These are phyloP conservation scores for Kwoniella mangroviensis DNA, from an alignment of 768 basidiomycete genomes.

Conservation along the genomic window DNA sequence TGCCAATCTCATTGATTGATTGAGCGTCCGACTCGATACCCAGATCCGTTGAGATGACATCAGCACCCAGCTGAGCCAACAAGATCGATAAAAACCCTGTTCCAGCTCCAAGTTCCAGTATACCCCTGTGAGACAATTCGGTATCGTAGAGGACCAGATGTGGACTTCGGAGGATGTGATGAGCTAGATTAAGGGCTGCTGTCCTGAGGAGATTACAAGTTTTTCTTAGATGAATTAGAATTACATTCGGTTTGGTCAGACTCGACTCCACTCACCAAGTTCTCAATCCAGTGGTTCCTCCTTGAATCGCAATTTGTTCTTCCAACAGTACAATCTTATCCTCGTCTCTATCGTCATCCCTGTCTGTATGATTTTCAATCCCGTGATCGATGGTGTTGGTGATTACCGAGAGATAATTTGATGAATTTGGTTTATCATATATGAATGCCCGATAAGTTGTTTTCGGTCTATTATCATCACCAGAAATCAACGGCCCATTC, in stretches of 20 bases:
- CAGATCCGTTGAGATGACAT: slow-evolving; percentile 46
- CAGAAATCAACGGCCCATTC: not conserved
- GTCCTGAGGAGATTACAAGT: slow-evolving; percentile 27
- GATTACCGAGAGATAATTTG: not conserved
- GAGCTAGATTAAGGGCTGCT: slow-evolving; percentile 46
- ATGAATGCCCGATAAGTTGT: slow-evolving; percentile 54
- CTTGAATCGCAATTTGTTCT: slow-evolving; percentile 54
- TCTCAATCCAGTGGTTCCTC: slow-evolving; percentile 55
- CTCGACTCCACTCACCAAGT: slow-evolving; percentile 44
- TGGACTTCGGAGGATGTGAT: slow-evolving; percentile 38
- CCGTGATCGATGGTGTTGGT: not conserved
- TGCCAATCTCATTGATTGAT: not conserved
- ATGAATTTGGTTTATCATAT: slow-evolving; percentile 37
- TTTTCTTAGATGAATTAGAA: not conserved
- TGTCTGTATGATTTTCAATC: not conserved
- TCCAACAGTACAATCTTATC: slow-evolving; percentile 51
- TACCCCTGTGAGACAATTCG: not conserved
- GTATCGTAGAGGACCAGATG: not conserved
- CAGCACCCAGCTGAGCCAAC: slow-evolving; percentile 37
- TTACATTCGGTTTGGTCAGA: no score
- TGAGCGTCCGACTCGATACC: slow-evolving; percentile 16
- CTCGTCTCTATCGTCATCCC: slow-evolving; percentile 8
- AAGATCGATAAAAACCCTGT: slow-evolving; percentile 54
- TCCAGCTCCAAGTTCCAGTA: slow-evolving; percentile 53
- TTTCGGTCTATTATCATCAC: slow-evolving; percentile 29